Base-by-base conservation (phyloP, 768 basidiomycete species). In the Rhizopogon roseolus region DNA sequence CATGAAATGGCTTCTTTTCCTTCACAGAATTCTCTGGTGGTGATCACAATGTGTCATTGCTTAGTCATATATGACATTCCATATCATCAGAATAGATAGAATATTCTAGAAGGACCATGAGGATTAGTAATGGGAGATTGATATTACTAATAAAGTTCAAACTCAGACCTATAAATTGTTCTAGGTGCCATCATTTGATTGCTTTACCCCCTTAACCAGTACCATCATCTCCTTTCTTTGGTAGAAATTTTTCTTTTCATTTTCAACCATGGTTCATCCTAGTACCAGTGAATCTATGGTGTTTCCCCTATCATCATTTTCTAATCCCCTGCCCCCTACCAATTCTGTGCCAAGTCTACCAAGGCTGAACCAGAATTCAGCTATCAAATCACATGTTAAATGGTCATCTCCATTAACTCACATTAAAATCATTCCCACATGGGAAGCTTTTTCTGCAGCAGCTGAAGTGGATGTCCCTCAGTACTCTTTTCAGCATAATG, bases 341-440 rank as follows among this genome's bases (percentile, higher is more conserved):
- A 36, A 34, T 53, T 38, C 53, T 52, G 14, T 13, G 10, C 19
- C 17, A 22, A 13, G 27, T 50, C 17, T 16, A 6, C 28, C 25
- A 10, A 36, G 19, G 34, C 17, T 22, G 27, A 45, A 17, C 28
- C 25, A 32, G 6, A 28, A 6, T 29, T 13, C 28, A 16, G 29
- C 43, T 32, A 7, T 10, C 46, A 16, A 17, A 29, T 11, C 28
- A 28, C 52, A 34, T 54, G 41, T 40, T 13, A 29, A 43, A 32
- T 54, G 53, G 53, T 53, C 53, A 52, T 13, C 16, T 6, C 53
- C 53, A 53, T 38, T 54, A 9, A 19, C 37, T 6, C n/a, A 29
- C 6, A 38, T 17, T n/a, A 54, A 19, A 14, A 28, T 17, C 3
- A 39, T 54, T 6, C 53, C 53, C 22, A 16, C 50, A 27, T 52